phyloP scores from a whole-genome alignment of 2,329 filamentous ascomycete species.

The Penicillium italicum region DNA sequence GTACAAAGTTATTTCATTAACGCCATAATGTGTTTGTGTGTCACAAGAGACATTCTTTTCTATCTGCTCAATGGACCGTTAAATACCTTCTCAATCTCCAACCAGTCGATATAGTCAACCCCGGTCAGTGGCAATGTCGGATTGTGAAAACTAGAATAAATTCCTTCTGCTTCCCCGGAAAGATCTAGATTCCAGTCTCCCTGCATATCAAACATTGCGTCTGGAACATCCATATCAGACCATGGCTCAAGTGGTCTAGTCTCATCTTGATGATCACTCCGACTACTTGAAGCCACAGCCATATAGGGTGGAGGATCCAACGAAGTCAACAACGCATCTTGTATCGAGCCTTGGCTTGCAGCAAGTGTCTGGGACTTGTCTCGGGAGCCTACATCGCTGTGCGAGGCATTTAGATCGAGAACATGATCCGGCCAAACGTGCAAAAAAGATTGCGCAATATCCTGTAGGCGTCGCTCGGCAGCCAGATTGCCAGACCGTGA shows the following conservation, averaged over 20 bases:
- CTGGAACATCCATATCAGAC: slow-evolving; percentile 2
- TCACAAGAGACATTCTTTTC: not conserved
- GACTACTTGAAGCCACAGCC: not conserved
- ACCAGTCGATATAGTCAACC: slow-evolving; percentile 22
- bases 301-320: not conserved
- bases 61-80: slow-evolving; percentile 6
- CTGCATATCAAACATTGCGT: slow-evolving; percentile 14
- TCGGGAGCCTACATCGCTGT: not conserved
- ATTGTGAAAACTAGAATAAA: slow-evolving; percentile 23
- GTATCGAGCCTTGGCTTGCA: not conserved
- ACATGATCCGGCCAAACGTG: slow-evolving; percentile 16
- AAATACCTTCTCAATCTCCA: slow-evolving; percentile 24
- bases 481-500: slow-evolving; percentile 16
- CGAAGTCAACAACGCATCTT: not conserved
- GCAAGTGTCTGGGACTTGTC: not conserved
- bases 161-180: slow-evolving; percentile 18
- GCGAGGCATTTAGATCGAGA: not conserved
- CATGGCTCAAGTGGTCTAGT: slow-evolving; percentile 15
- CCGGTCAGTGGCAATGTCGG: slow-evolving; percentile 20
- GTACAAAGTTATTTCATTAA: not conserved
- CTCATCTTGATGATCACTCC: slow-evolving; percentile 2
- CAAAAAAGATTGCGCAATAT: slow-evolving; percentile 17
- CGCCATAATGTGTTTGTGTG: not conserved
- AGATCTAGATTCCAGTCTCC: slow-evolving; percentile 18
- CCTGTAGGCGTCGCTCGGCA: slow-evolving; percentile 17